Base-by-base conservation (phyloP, 805 yeast species). In the Ogataea thermomethanolica region DNA sequence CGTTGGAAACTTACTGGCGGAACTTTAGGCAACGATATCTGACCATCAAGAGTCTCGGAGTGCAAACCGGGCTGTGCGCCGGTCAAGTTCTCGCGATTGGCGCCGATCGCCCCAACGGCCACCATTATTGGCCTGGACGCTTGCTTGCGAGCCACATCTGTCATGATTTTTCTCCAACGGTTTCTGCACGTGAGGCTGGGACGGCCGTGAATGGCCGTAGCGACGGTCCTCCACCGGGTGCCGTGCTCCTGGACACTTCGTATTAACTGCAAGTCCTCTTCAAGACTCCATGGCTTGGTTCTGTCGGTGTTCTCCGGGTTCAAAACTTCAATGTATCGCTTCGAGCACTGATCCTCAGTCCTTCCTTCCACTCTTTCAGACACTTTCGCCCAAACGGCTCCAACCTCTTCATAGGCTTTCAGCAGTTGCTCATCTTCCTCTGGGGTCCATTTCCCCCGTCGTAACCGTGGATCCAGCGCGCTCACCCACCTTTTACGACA, bases 261-360 rank as follows among this genome's bases (percentile, higher is more conserved):
- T n/a, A 88, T 77, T 38, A 90, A 65, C 43, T 66, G 62, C 28
- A 84, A 61, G 58, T 90, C 97, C 58, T 90, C 96, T 8, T 78
- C 85, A 22, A 71, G 54, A 1, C 78, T 67, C 98, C 98, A 90
- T 2, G 83, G 80, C 50, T 87, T 73, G 32, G 88, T 67, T 40
- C 96, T 65, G 49, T 84, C 88, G 44, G 79, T 78, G 8, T 89
- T 84, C 21, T 68, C 71, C 5, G 97, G 96, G 52, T 87, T 93
- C 43, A 90, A 61, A 2, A 88, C 96, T 55, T 90, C 97, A 11
- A 81, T 78, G 58, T 86, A 90, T 53, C 97, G 67, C 56, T 90
- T 90, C 2, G 95, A 86, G 67, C 98, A 90, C 65, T 90, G 97
- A 61, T 89, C 96, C 55, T 89, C 96, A 0, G 95, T 90, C 56